These are phyloP conservation scores for Colletotrichum limetticola DNA, from an alignment of 2,329 filamentous ascomycete genomes.

Conservation along the genomic window DNA sequence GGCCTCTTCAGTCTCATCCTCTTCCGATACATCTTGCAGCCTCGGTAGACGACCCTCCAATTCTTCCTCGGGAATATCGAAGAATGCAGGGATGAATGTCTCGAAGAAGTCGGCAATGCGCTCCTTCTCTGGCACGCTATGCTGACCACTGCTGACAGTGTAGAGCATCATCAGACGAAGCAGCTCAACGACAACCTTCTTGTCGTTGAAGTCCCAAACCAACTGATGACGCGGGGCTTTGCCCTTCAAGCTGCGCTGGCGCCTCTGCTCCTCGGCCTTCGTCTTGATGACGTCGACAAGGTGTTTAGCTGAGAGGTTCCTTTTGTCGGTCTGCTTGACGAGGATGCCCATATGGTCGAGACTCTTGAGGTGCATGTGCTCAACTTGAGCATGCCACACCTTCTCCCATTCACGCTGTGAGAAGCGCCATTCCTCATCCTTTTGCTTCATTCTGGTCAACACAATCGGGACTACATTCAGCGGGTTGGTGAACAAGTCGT, in stretches of 20 bases:
- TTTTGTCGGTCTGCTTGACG: conserved; percentile 90
- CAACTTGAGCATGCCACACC: conserved; percentile 96
- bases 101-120: conserved; percentile 81
- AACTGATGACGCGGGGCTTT: conserved; percentile 78
- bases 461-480: conserved; percentile 90
- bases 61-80: conserved; percentile 77
- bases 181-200: conserved; percentile 72
- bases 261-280: conserved; percentile 90
- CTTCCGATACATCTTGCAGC: conserved; percentile 75
- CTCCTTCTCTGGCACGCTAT: conserved; percentile 78
- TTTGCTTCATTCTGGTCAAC: conserved; percentile 89
- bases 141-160: conserved; percentile 74
- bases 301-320: conserved; percentile 88
- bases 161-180: conserved; percentile 73
- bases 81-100: conserved; percentile 80
- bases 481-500: conserved; percentile 85
- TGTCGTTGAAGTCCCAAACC: conserved; percentile 77
- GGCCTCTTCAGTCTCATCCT: conserved; percentile 82
- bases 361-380: conserved; percentile 94
- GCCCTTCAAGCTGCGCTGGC: conserved; percentile 71
- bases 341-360: conserved; percentile 96
- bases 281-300: conserved; percentile 91
- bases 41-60: conserved; percentile 75
- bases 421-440: conserved; percentile 97
- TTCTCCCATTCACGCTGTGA: conserved; percentile 98